phyloP scores from a whole-genome alignment of 306 rosid genomes.

The Trichosanthes truncata region DNA sequence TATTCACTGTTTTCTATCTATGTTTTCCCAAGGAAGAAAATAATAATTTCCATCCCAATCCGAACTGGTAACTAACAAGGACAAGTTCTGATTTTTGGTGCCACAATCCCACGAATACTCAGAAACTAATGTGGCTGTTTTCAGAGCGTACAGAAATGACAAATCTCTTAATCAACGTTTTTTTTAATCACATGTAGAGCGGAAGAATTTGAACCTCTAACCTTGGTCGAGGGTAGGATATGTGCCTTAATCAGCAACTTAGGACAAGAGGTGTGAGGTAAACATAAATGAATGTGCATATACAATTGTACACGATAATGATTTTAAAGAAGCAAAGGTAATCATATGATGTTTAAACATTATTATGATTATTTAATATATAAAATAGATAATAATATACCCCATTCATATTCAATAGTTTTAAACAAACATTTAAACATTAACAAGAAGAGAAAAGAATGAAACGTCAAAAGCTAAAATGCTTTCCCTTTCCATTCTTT shows the following conservation, averaged over 20 bases:
- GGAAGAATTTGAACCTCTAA: too few species aligned
- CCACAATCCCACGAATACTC: background rate
- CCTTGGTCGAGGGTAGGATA: too few species aligned
- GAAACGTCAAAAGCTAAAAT: background rate
- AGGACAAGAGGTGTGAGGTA: background rate
- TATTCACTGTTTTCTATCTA: background rate
- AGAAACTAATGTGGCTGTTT: background rate
- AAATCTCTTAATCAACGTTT: background rate
- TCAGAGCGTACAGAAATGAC: background rate
- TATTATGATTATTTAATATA: background rate
- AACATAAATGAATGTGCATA: background rate
- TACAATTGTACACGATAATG: background rate
- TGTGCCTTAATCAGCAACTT: background rate
- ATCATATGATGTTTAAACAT: background rate
- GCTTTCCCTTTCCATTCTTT: background rate
- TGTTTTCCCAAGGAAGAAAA: background rate
- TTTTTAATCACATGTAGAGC: too few species aligned
- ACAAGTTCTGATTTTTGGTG: background rate
- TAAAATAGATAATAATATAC: background rate
- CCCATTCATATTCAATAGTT: background rate
- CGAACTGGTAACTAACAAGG: background rate
- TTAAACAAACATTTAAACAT: background rate
- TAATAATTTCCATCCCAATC: background rate
- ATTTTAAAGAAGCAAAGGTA: background rate
- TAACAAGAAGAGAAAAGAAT: background rate